Conservation (phyloP, 2,329 filamentous ascomycete species). For the Ophiostoma fasciatum region DNA sequence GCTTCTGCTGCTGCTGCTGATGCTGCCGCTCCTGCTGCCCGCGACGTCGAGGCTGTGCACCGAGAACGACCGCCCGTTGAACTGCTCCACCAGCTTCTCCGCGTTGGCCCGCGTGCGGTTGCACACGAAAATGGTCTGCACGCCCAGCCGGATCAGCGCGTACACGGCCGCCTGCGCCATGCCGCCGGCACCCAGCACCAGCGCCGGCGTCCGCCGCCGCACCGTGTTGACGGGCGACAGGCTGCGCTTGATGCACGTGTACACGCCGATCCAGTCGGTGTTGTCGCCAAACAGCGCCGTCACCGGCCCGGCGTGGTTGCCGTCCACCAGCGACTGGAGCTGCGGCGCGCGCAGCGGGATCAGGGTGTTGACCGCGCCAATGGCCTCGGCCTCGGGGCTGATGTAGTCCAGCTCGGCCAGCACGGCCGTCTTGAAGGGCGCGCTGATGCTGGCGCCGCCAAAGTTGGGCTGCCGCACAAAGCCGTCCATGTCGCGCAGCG, state of each 20-base stretch:
- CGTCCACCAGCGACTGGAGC: slow-evolving; percentile 25
- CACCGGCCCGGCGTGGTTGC: slow-evolving; percentile 45
- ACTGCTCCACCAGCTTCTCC: slow-evolving; percentile 48
- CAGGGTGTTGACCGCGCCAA: slow-evolving; percentile 58
- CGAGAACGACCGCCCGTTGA: no score
- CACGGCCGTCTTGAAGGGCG: slow-evolving; percentile 56
- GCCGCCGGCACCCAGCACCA: slow-evolving; percentile 49
- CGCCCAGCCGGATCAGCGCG: slow-evolving; percentile 56
- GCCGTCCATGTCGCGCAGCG: no score
- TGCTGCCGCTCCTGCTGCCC: no score
- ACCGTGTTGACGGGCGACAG: slow-evolving; percentile 52
- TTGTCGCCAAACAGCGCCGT: slow-evolving; percentile 46
- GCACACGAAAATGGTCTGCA: slow-evolving; percentile 55
- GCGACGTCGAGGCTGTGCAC: no score
- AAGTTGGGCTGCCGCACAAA: slow-evolving; percentile 44
- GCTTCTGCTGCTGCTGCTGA: no score
- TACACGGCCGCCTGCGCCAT: slow-evolving; percentile 65
- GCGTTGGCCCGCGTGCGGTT: slow-evolving; percentile 51
- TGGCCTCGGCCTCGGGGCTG: slow-evolving; percentile 52
- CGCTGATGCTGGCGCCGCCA: slow-evolving; percentile 50
- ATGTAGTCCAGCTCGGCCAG: slow-evolving; percentile 49
- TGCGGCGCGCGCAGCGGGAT: slow-evolving; percentile 51
- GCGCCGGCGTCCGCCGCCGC: slow-evolving; percentile 34
- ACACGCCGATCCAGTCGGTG: slow-evolving; percentile 23
- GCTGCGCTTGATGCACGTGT: slow-evolving; percentile 46